A percentile compares a stretch with the other conserved stretches of the same genome.
These are phyloP conservation scores for Debaryomycetaceae sp. DNA, from an alignment of 1,139 yeast species.

Conservation along the genomic window DNA sequence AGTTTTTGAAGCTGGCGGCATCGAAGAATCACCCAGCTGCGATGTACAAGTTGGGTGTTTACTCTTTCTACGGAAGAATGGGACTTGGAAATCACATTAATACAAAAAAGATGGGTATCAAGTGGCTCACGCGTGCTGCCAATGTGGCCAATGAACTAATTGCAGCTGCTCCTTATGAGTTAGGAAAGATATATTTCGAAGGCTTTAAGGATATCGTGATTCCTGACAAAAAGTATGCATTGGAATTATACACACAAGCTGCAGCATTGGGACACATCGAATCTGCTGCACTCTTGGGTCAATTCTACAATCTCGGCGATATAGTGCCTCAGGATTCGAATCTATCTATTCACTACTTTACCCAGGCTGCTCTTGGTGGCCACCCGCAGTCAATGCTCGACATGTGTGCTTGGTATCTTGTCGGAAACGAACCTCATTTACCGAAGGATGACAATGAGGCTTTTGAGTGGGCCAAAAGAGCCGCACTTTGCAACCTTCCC, in stretches of 20 bases:
- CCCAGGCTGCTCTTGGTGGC: conserved; percentile 86
- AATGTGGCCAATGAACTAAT: conserved; percentile 81
- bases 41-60: conserved; percentile 86
- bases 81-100: conserved; percentile 68
- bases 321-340: conserved; percentile 80
- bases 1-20: conserved; percentile 83
- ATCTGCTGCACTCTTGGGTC: conserved; percentile 77
- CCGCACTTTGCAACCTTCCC: conserved; percentile 70
- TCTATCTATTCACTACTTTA: conserved; percentile 86
- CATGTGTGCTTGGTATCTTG: conserved; percentile 94
- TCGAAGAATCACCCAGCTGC: conserved; percentile 92
- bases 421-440: conserved; percentile 82
- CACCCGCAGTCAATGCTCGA: conserved; percentile 90
- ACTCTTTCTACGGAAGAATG: conserved; percentile 80
- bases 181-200: conserved; percentile 77
- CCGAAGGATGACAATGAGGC: conserved; percentile 82
- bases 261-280: conserved; percentile 85
- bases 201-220: conserved; percentile 89
- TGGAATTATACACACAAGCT: conserved; percentile 82
- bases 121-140: conserved; percentile 88
- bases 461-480: conserved; percentile 89
- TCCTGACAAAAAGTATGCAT: conserved; percentile 78
- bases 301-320: conserved; percentile 80
- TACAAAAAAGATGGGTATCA: conserved; percentile 82
- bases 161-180: conserved; percentile 90